Evolutionary conservation across 371 early-diverging fungal genomes (phyloP), one percentile per base, ranked within the genome.

Genomic region (Rhizopus delemar): DNA sequence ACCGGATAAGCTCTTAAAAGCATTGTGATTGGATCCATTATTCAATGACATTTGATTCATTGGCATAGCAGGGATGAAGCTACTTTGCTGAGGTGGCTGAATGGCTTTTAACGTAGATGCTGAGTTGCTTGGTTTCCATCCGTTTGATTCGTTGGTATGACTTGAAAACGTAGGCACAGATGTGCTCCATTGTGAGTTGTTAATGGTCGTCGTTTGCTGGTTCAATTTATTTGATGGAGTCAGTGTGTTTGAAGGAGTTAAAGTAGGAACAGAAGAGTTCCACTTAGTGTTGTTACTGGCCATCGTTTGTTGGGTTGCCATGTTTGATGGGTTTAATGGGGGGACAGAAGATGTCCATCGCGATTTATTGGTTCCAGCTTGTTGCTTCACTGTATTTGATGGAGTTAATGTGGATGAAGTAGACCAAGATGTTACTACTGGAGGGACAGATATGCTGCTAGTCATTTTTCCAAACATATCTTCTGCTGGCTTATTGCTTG

Each of bases 401-500:
- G 22, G 22, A 3, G 32, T 41, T 8, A 63, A 58, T 32, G 50
- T 51, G 6, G 45, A 46, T 2, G 53, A 57, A 32, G 53, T 52
- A 8, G 63, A 38, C 7, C 46, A 32, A 2, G 54, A 15, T 4
- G 45, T 36, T n/a, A 41, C n/a, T 8, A 4, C 11, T 13, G 61
- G 46, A 8, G 60, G 38, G 32, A 28, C 8, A 12, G 46, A 11
- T 22, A 12, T 15, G 41, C 29, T 51, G 4, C 34, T 46, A 2
- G 46, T 39, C 11, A 57, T 13, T 8, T 51, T 41, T 6, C 57
- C 52, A 57, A 70, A 69, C 51, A 66, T 61, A 55, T 71, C 71
- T 11, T 62, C 51, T 39, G 43, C 46, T 29, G 36, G 12, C 29
- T 28, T 33, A n/a, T n/a, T 54, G 3, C 53, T 46, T 3, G 31